Base-by-base conservation (phyloP, 202 grass and related monocot species). In the Carex arenaria region DNA sequence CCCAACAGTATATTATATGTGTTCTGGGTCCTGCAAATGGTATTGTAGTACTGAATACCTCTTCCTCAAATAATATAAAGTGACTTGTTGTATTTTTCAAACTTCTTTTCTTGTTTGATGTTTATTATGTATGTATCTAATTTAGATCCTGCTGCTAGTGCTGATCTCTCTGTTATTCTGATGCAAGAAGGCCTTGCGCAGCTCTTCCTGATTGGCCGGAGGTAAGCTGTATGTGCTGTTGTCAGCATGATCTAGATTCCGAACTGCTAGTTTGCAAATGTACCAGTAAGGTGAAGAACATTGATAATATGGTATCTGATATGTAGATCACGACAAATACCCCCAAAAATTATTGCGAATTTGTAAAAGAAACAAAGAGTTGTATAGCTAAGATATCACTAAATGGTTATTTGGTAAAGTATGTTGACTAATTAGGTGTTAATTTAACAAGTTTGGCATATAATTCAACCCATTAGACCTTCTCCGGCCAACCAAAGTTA, bases 171-270 rank as follows among this genome's bases (percentile, higher is more conserved):
- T 80, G 92, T 98, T 86, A 90, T 95, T 90, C 86, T 98, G 30
- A 98, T 98, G 95, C 95, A 98, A 98, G 95, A 98, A 89, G 95
- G 95, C 72, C 91, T 98, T 62, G 93, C 95, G 2, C 89, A 98
- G 57, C 79, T 98, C 85, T 89, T 98, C 76, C 88, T 98, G 36
- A 90, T 98, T 61, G 92, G 95, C 54, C 91, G 17, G 90, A 98
- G 95, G 95, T 98, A 82, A 30, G 22, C 81, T 75, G 38, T 10
- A 81, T 49, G 38, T 36, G 18, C 5, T 14, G 66, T 64, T 63
- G 13, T 80, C 26, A 76, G 51, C 31, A 76, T 10, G 13, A 15
- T 52, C 51, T 14, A 55, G 22, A 74, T 56, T 76, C 26, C 26
- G 10, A 55, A 76, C 72, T 76, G 51, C 23, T 76, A 76, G 26